Evolutionary conservation across 2,329 filamentous ascomycete species (phyloP), one percentile per base, ranked within the genome.

Genomic region (Fusarium transvaalense): DNA sequence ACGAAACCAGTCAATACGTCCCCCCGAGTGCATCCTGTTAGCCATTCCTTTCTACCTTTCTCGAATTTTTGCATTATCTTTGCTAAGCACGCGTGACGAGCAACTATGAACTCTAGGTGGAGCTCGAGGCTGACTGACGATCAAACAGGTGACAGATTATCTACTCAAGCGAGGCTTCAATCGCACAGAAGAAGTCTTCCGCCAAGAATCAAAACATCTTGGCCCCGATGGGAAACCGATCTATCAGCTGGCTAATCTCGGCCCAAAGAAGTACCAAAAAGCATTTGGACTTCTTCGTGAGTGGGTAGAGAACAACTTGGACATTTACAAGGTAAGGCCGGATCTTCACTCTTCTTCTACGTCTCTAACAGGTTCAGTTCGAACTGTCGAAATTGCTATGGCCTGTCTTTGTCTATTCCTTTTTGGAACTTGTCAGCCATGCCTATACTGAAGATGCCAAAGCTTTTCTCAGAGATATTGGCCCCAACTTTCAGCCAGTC

Each of bases 331-430:
- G 84, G 92, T 91, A 78, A 73, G 80, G 21, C 32, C 31, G 35
- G 31, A 46, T 1, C 19, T 7, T 35, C 4, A 4, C 38, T 19
- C 32, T 74, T 39, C 71, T 21, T 6, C 7, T 29, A 15, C 15
- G 41, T 69, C 29, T 23, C 71, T 78, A 35, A 76, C 50, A n/a
- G 4, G 43, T 61, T 14, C 66, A 94, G 89, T 93, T 95, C 43
- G 96, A 99, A 81, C 84, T 99, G 5, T 87, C 89, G 61, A 94
- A 97, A 71, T 84, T 98, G 6, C 82, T 97, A 17, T 99, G 96
- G 94, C 96, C 96, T 0, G 82, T 97, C 1, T 98, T 97, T 75
- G 92, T 98, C 51, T 97, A 99, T 79, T 96, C 93, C 0, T 97
- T 92, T 76, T 83, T 99, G 27, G 90, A 93, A 59, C 86, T 98